Percentiles rank a stretch among this genome's conserved stretches.
These are phyloP conservation scores for Fomitopsis betulina DNA, from an alignment of 1,284 basidiomycete species.

Conservation along the genomic window DNA sequence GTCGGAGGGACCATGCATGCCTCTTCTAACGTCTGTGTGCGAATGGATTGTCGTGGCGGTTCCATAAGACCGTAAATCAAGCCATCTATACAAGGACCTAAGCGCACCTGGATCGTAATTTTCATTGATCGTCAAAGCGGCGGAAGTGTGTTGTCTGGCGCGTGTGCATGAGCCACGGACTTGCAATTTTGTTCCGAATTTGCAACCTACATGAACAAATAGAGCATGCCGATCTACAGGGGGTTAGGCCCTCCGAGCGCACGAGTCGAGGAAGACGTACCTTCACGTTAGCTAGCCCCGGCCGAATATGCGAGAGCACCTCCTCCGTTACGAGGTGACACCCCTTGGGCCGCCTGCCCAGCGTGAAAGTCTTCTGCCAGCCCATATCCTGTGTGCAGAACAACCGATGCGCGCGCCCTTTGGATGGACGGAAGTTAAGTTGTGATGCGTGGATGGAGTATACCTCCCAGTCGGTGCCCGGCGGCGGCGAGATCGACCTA, in stretches of 20 bases:
- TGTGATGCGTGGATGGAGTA: too few relatives aligned
- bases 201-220: slow-evolving; percentile 65
- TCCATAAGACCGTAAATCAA: background rate
- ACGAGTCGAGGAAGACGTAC: slow-evolving; percentile 19
- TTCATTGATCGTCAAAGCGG: slow-evolving; percentile 85
- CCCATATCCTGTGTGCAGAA: slow-evolving; percentile 55
- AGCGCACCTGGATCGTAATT: slow-evolving; percentile 69
- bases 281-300: slow-evolving; percentile 70
- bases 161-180: background rate
- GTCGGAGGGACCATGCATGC: slow-evolving; percentile 21
- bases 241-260: too few relatives aligned
- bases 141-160: slow-evolving; percentile 83
- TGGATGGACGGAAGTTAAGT: too few relatives aligned
- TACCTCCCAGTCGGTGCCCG: background rate
- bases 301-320: slow-evolving; percentile 64
- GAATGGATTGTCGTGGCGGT: slow-evolving; percentile 1
- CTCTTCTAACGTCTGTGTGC: slow-evolving; percentile 53
- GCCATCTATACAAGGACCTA: background rate
- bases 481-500: background rate
- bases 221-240: slow-evolving; percentile 64
- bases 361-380: slow-evolving; percentile 87
- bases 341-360: slow-evolving; percentile 56
- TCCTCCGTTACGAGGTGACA: slow-evolving; percentile 89
- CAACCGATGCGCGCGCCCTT: background rate
- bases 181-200: background rate